Evolutionary conservation across 345 rosid genomes (phyloP).

Genomic region (Odontarrhena argentea): DNA sequence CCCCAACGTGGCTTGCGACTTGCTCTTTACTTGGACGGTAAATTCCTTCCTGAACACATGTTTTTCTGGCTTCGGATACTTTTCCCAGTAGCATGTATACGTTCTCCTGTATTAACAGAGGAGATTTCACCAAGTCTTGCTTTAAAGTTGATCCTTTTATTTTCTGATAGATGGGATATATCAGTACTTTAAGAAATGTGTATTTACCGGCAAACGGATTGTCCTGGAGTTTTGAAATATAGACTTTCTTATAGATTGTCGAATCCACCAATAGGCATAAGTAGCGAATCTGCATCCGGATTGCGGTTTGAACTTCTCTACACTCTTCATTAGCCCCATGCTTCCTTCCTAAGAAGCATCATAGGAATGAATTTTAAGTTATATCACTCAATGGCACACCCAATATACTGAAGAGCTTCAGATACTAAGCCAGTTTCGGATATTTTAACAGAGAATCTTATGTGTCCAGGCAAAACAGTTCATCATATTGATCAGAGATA

Average conservation of each 20-base stretch:
- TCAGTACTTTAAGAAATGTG: constrained; percentile 1
- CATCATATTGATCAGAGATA: constrained; percentile 11
- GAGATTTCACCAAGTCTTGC: constrained; percentile 23
- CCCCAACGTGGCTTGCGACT: constrained; percentile 68
- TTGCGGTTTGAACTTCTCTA: constrained; percentile 84
- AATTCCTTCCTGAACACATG: constrained; percentile 58
- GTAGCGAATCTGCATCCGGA: constrained; percentile 81
- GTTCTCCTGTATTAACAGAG: constrained; percentile 54
- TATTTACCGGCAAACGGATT: constrained; percentile 80
- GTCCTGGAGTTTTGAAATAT: constrained; percentile 78
- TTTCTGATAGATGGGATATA: constrained; percentile 7
- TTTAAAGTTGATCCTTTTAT: background rate
- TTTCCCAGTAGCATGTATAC: constrained; percentile 55
- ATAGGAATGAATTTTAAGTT: constrained; percentile 4
- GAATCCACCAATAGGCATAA: constrained; percentile 95
- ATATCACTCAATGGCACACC: background rate
- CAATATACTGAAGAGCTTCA: background rate
- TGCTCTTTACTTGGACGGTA: constrained; percentile 61
- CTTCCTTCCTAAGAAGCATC: constrained; percentile 65
- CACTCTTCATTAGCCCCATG: constrained; percentile 85
- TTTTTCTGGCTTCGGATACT: constrained; percentile 68
- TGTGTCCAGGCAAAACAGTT: background rate
- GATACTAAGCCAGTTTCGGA: background rate
- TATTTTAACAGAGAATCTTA: background rate
- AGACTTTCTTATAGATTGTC: constrained; percentile 72